These are phyloP conservation scores for Cajanus cajan DNA, from an alignment of 306 rosid species.

Conservation along the genomic window DNA sequence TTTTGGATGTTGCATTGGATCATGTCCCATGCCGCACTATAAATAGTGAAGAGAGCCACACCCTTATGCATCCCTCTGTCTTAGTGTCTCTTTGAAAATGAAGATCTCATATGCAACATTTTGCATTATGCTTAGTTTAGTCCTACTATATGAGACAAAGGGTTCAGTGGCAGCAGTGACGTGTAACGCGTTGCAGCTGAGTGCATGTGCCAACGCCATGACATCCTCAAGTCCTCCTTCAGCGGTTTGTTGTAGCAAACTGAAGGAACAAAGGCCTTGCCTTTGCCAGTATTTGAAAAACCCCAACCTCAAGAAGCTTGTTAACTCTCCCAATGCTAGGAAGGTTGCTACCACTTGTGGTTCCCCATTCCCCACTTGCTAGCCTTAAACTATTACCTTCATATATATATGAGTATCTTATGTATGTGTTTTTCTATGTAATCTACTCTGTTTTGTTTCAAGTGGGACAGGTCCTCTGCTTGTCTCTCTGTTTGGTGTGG, in stretches of 20 bases:
- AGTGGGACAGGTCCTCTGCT: not conserved
- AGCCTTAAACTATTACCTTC: not conserved
- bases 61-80: not conserved
- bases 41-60: constrained; percentile 26
- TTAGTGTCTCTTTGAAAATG: constrained; percentile 16
- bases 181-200: constrained; percentile 47
- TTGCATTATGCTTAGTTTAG: constrained; percentile 20
- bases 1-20: not conserved
- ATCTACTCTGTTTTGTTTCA: not conserved
- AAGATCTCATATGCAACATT: constrained; percentile 23
- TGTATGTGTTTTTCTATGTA: not conserved
- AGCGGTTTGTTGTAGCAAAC: constrained; percentile 43
- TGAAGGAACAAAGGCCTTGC: constrained; percentile 58
- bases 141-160: constrained; percentile 19
- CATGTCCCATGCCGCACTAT: constrained; percentile 17
- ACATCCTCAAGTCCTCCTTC: constrained; percentile 41
- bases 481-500: not conserved
- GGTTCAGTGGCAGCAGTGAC: constrained; percentile 37
- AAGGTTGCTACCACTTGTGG: constrained; percentile 49
- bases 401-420: not conserved
- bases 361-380: constrained; percentile 51
- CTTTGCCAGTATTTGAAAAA: constrained; percentile 57
- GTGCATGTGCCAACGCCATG: constrained; percentile 47
- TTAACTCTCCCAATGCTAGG: constrained; percentile 58
- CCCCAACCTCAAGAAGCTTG: constrained; percentile 52